phyloP scores from a whole-genome alignment of 495 filamentous ascomycete species.

The Penicillium longicatenatum region DNA sequence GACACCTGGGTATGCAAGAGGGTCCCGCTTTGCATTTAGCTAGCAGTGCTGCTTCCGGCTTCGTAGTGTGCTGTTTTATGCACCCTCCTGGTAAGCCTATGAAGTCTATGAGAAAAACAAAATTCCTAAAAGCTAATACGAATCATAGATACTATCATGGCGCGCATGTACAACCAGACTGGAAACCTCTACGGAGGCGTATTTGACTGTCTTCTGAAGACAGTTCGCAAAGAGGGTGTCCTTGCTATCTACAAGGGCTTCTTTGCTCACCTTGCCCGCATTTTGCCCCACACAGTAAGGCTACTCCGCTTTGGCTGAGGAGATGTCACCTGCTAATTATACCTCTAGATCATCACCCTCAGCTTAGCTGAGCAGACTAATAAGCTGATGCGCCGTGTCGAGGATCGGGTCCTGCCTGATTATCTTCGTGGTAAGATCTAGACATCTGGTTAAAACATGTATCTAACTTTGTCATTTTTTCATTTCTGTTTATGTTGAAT shows the following conservation, averaged over 20 bases:
- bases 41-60: slow-evolving; percentile 86
- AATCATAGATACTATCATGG: slow-evolving; percentile 92
- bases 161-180: slow-evolving; percentile 97
- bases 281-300: slow-evolving; percentile 85
- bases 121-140: slow-evolving; percentile 17
- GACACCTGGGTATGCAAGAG: slow-evolving; percentile 85
- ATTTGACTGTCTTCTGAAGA: slow-evolving; percentile 90
- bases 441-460: slow-evolving; percentile 1
- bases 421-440: slow-evolving; percentile 51
- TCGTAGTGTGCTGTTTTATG: slow-evolving; percentile 98
- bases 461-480: slow-evolving; percentile 1
- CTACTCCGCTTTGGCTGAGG: background rate
- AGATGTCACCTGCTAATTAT: slow-evolving; percentile 13
- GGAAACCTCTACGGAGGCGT: slow-evolving; percentile 92
- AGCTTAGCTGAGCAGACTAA: slow-evolving; percentile 96
- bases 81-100: slow-evolving; percentile 78
- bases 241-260: slow-evolving; percentile 98
- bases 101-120: background rate
- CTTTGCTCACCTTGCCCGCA: slow-evolving; percentile 90
- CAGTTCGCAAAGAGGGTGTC: slow-evolving; percentile 85
- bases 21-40: slow-evolving; percentile 86
- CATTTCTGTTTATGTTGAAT: slow-evolving; percentile 9
- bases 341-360: slow-evolving; percentile 73
- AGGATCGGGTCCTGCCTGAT: slow-evolving; percentile 63
- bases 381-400: slow-evolving; percentile 79